phyloP scores from a whole-genome alignment of 768 basidiomycete genomes.

The Suillus variegatus region DNA sequence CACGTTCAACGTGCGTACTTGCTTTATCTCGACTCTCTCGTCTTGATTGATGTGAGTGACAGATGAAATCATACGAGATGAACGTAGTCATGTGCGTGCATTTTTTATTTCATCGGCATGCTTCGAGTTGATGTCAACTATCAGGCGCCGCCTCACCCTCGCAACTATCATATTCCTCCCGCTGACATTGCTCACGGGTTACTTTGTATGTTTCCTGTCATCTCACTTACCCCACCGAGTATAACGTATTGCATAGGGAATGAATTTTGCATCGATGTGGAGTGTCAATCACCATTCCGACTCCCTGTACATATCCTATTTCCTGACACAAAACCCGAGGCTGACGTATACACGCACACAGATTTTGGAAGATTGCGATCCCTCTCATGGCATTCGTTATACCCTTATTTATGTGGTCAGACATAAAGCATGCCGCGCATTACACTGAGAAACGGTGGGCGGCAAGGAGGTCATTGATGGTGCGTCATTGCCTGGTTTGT shows the following conservation, averaged over 20 bases:
- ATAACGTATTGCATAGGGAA: conserved; percentile 47
- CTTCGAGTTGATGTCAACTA: neutral
- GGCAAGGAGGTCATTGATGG: conserved; percentile 31
- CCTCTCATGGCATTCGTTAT: conserved; percentile 58
- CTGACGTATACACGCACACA: conserved; percentile 29
- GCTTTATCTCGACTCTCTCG: neutral
- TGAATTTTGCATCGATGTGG: conserved; percentile 64
- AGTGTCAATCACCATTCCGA: conserved; percentile 47
- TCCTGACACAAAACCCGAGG: neutral
- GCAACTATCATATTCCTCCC: conserved; percentile 74
- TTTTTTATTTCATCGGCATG: conserved; percentile 4
- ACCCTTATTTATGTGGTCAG: conserved; percentile 40
- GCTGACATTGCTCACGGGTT: conserved; percentile 70
- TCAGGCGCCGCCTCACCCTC: conserved; percentile 63
- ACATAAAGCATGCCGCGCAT: conserved; percentile 47
- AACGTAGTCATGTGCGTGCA: conserved; percentile 67
- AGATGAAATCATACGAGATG: conserved; percentile 77
- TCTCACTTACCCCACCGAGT: conserved; percentile 17
- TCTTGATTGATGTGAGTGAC: neutral
- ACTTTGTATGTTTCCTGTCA: conserved; percentile 52
- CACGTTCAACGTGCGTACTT: conserved; percentile 64
- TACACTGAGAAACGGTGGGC: conserved; percentile 46
- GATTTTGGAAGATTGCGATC: conserved; percentile 68
- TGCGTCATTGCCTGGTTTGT: conserved; percentile 19
- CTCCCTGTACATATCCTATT: conserved; percentile 37